A percentile compares a stretch with the other conserved stretches of the same genome.
phyloP scores from a whole-genome alignment of 345 rosid species.

The Salix caprea region DNA sequence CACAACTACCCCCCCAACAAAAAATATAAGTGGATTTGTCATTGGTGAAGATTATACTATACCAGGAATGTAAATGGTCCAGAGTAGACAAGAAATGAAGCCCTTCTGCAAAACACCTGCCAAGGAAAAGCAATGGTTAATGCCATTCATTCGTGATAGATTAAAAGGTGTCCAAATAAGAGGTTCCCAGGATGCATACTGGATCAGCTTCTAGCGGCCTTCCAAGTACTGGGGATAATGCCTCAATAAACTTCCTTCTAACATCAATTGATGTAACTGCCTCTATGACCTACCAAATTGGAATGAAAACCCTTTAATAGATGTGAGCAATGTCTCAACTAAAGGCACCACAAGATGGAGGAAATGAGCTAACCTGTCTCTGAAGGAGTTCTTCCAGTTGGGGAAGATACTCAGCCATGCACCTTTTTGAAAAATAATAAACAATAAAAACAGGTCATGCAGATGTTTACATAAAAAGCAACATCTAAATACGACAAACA shows the following conservation, averaged over 20 bases:
- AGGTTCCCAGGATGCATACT: constrained; percentile 39
- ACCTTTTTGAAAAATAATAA: constrained; percentile 49
- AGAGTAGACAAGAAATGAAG: constrained; percentile 60
- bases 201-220: constrained; percentile 91
- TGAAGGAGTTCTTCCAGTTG: constrained; percentile 79
- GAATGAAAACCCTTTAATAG: constrained; percentile 5
- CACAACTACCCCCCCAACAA: too few relatives aligned
- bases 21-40: background rate
- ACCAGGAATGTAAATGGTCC: constrained; percentile 83
- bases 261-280: constrained; percentile 63
- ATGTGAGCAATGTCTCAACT: constrained; percentile 4
- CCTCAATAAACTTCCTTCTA: constrained; percentile 76
- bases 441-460: constrained; percentile 1
- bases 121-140: constrained; percentile 25
- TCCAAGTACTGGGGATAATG: constrained; percentile 63
- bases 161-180: background rate
- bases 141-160: constrained; percentile 6
- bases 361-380: constrained; percentile 56
- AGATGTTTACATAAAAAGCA: background rate
- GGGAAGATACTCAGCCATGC: constrained; percentile 99
- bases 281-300: constrained; percentile 50
- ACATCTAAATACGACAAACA: background rate
- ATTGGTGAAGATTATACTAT: constrained; percentile 4
- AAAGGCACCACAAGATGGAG: constrained; percentile 4
- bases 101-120: constrained; percentile 77